These are phyloP conservation scores for Carnegiea gigantea DNA, from an alignment of 179 eudicot species.

Conservation along the genomic window DNA sequence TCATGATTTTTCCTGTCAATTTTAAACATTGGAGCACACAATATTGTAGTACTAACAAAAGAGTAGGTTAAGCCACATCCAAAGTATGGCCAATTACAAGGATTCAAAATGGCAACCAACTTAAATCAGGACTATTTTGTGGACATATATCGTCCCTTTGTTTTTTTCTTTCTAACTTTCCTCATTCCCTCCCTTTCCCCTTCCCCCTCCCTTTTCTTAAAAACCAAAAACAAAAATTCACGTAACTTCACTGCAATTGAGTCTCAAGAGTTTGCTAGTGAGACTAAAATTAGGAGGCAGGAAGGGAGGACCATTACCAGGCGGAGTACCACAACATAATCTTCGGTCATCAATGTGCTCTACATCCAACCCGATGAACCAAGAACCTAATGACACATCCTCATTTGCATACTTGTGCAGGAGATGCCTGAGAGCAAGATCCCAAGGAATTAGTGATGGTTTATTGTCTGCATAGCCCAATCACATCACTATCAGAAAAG, in stretches of 20 bases:
- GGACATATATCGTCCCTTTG: too few species aligned
- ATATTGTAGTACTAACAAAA: too few species aligned
- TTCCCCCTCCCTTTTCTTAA: too few species aligned
- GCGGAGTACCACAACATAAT: slow-evolving; percentile 94
- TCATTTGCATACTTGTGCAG: slow-evolving; percentile 89
- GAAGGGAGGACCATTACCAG: slow-evolving; percentile 47
- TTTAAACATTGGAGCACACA: too few species aligned
- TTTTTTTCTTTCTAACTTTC: too few species aligned
- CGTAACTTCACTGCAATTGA: not conserved
- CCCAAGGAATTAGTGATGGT: slow-evolving; percentile 6
- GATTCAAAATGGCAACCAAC: too few species aligned
- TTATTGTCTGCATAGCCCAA: not conserved
- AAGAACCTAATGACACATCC: slow-evolving; percentile 92
- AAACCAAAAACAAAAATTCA: too few species aligned
- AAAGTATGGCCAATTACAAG: too few species aligned
- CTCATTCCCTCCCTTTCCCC: too few species aligned
- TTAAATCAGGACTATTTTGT: too few species aligned
- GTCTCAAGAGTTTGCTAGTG: not conserved
- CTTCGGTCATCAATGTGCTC: slow-evolving; percentile 93
- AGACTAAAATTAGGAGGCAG: not conserved
- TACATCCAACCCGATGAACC: slow-evolving; percentile 96
- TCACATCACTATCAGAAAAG: slow-evolving; percentile 10
- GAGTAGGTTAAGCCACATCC: too few species aligned
- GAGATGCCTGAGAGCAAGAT: slow-evolving; percentile 53
- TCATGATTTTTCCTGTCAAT: too few species aligned